A percentile compares a stretch with the other conserved stretches of the same genome.
Conservation (phyloP, 257 asterid genomes). For the Mitragyna speciosa region DNA sequence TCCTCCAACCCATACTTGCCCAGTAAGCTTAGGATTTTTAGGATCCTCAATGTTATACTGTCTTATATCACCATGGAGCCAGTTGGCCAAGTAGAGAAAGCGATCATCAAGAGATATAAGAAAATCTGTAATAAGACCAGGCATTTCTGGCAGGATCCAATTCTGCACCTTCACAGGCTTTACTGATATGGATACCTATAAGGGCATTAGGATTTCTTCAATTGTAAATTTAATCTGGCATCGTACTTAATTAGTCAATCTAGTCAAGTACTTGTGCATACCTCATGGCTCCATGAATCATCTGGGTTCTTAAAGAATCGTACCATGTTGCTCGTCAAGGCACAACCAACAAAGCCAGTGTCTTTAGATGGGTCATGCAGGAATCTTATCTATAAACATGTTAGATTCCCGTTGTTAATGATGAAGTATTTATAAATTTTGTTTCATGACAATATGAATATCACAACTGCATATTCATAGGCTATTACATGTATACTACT, state of each 20-base stretch:
- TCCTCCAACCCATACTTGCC: slow-evolving; percentile 89
- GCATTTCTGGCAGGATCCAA: slow-evolving; percentile 90
- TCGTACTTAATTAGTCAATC: neutral
- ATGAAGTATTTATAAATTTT: neutral
- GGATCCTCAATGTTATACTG: slow-evolving; percentile 90
- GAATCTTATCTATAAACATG: slow-evolving; percentile 60
- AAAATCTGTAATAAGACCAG: slow-evolving; percentile 80
- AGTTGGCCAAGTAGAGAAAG: slow-evolving; percentile 68
- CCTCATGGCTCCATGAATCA: slow-evolving; percentile 90
- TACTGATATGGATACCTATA: slow-evolving; percentile 61
- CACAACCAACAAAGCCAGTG: slow-evolving; percentile 89
- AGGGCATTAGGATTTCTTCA: neutral
- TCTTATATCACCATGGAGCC: slow-evolving; percentile 97
- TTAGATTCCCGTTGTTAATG: neutral
- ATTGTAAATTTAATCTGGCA: neutral
- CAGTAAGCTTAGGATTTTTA: slow-evolving; percentile 55
- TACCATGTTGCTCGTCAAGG: slow-evolving; percentile 82
- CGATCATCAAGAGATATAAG: slow-evolving; percentile 78
- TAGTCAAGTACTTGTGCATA: slow-evolving; percentile 20
- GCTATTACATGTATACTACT: too few relatives aligned
- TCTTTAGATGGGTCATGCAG: slow-evolving; percentile 86
- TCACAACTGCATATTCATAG: neutral
- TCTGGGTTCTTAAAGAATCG: slow-evolving; percentile 81
- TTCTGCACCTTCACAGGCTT: slow-evolving; percentile 73
- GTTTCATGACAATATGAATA: neutral